Conservation (phyloP, 257 asterid species). For the Fraxinus pennsylvanica region DNA sequence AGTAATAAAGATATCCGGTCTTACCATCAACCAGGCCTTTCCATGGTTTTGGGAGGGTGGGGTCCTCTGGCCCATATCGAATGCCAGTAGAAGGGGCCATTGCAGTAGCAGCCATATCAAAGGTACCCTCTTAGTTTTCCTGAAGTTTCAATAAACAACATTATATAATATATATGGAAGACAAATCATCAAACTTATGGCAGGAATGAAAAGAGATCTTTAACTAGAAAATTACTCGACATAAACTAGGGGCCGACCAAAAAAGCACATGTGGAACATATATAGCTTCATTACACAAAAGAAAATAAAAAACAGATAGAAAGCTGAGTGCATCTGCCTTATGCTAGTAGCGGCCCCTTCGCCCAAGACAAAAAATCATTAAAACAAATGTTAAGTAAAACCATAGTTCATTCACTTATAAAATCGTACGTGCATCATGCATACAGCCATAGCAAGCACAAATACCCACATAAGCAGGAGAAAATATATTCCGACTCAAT, state of each 20-base stretch:
- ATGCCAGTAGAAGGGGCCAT: slow-evolving; percentile 43
- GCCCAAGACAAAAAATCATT: not conserved
- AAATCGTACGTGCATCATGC: not conserved
- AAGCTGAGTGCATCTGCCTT: not conserved
- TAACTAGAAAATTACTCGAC: not conserved
- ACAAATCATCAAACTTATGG: not conserved
- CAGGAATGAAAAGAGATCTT: not conserved
- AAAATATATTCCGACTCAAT: not conserved
- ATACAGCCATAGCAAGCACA: not conserved
- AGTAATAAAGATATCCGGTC: slow-evolving; percentile 85
- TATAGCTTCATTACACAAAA: not conserved
- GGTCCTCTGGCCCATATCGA: slow-evolving; percentile 96
- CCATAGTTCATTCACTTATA: not conserved
- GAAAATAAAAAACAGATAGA: not conserved
- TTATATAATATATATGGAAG: not conserved
- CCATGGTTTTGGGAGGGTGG: slow-evolving; percentile 96
- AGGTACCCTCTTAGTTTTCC: slow-evolving; percentile 30
- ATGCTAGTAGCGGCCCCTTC: not conserved
- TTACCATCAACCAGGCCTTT: slow-evolving; percentile 80
- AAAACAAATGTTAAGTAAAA: not conserved
- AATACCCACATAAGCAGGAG: not conserved
- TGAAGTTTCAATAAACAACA: slow-evolving; percentile 19
- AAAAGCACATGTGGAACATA: not conserved
- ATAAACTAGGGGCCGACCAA: not conserved
- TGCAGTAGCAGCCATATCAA: slow-evolving; percentile 63